phyloP scores from a whole-genome alignment of 1,284 basidiomycete genomes.

The Ustilago esculenta region DNA sequence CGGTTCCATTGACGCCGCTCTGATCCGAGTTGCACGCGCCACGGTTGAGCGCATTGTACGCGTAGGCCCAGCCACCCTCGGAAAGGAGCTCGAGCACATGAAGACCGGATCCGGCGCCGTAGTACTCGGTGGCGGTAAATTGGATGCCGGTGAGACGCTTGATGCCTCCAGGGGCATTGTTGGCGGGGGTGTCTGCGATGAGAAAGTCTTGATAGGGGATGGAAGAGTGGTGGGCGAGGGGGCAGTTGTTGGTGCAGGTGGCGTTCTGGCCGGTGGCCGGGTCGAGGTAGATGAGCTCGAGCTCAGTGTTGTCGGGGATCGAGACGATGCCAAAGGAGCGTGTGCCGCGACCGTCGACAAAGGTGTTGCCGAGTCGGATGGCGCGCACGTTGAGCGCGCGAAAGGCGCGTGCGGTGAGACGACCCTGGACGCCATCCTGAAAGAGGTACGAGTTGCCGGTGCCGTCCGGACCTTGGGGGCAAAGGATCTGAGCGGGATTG shows the following conservation, averaged over 20 bases:
- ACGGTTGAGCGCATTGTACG: conserved; percentile 61
- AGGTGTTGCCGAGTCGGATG: conserved; percentile 89
- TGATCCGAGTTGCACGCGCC: conserved; percentile 48
- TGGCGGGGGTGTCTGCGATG: conserved; percentile 70
- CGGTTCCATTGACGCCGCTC: conserved; percentile 52
- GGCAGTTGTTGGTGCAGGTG: conserved; percentile 67
- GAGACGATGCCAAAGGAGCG: conserved; percentile 80
- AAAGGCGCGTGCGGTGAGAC: conserved; percentile 79
- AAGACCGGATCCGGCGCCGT: conserved; percentile 81
- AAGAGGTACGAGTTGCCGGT: conserved; percentile 83
- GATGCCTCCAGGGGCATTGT: conserved; percentile 67
- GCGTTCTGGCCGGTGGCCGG: conserved; percentile 78
- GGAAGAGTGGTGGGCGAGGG: conserved; percentile 69
- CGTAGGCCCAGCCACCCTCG: conserved; percentile 72
- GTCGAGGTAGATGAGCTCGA: conserved; percentile 80
- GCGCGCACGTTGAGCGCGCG: conserved; percentile 79
- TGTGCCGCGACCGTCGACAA: conserved; percentile 80
- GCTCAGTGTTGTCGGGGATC: conserved; percentile 85
- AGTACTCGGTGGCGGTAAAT: conserved; percentile 80
- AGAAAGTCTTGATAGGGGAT: conserved; percentile 89
- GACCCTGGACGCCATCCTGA: conserved; percentile 76
- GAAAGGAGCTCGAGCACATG: conserved; percentile 90
- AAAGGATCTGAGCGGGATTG: conserved; percentile 80
- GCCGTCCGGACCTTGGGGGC: conserved; percentile 83
- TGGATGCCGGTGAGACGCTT: conserved; percentile 75